Base-by-base conservation (phyloP, 306 rosid genomes). In the Prosopis cineraria region DNA sequence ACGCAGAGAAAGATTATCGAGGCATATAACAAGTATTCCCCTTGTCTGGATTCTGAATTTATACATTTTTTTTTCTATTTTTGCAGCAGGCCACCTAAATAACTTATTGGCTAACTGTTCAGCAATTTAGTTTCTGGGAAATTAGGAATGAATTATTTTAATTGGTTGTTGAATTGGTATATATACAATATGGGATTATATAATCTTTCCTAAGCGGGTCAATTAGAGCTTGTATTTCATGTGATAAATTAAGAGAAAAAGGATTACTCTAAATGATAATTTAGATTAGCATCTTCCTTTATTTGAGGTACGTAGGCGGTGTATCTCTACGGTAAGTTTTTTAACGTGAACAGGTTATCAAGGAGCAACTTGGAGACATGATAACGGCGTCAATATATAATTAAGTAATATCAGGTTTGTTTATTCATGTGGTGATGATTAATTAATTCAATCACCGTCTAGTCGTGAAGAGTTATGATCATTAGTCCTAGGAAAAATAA, bases 171-270 rank as follows among this genome's bases (percentile, higher is more conserved):
- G 24, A 34, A 36, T 36, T 34, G 40, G 45, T 9, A 10, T 90
- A 92, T 91, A 92, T 34, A 16, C 22, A 17, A 30, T 92, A 30
- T 63, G 34, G 24, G 13, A 64, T 3, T 19, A 10, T 64, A 83
- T 90, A 11, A 56, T 53, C 13, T 53, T 9, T 53, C 96, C 14
- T 22, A 22, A 7, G 14, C 3, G 25, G 14, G 14, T 22, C 29
- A 10, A 20, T n/a, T 22, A 22, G 29, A 9, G 14, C 3, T 53
- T 53, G 13, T 36, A 36, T 5, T 36, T 5, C 6, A 2, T 36
- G 6, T 36, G 7, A 36, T 36, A 36, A 36, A 0, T 36, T 5
- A 36, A 36, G 4, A 36, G 40, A 36, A 3, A 36, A 36, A 36
- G 40, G 4, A 36, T 5, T 36, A 36, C 3, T 5, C 7, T 36